phyloP scores from a whole-genome alignment of 768 basidiomycete species.

The Tricholoma bakamatsutake region DNA sequence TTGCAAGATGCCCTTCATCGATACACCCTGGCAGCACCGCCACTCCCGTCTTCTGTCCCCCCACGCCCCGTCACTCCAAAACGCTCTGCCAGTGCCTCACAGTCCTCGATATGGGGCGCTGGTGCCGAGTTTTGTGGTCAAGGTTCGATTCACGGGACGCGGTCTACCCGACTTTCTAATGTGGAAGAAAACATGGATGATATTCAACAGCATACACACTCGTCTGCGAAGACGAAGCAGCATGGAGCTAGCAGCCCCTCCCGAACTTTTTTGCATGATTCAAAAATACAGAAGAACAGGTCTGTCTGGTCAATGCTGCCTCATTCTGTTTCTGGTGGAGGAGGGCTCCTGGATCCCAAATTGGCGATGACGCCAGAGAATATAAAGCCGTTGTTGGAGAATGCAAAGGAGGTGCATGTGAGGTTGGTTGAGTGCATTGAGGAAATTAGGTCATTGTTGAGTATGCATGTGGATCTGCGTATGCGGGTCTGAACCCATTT shows the following conservation, averaged over 20 bases:
- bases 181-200: slow-evolving; percentile 54
- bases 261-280: slow-evolving; percentile 24
- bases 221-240: slow-evolving; percentile 21
- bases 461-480: background rate
- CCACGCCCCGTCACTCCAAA: slow-evolving; percentile 36
- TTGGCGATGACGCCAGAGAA: slow-evolving; percentile 87
- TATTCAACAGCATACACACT: background rate
- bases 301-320: slow-evolving; percentile 68
- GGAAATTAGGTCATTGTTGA: slow-evolving; percentile 52
- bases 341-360: slow-evolving; percentile 39
- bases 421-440: slow-evolving; percentile 63
- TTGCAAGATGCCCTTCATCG: slow-evolving; percentile 24
- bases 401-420: slow-evolving; percentile 68
- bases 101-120: slow-evolving; percentile 34
- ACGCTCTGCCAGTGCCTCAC: slow-evolving; percentile 40
- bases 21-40: background rate
- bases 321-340: slow-evolving; percentile 25
- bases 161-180: slow-evolving; percentile 59
- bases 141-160: slow-evolving; percentile 20
- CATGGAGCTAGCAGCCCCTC: slow-evolving; percentile 25
- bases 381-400: slow-evolving; percentile 71
- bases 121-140: background rate
- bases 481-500: background rate
- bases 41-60: slow-evolving; percentile 13
- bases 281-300: slow-evolving; percentile 31